phyloP scores from a whole-genome alignment of 495 filamentous ascomycete genomes.

The Aspergillus nanangensis region DNA sequence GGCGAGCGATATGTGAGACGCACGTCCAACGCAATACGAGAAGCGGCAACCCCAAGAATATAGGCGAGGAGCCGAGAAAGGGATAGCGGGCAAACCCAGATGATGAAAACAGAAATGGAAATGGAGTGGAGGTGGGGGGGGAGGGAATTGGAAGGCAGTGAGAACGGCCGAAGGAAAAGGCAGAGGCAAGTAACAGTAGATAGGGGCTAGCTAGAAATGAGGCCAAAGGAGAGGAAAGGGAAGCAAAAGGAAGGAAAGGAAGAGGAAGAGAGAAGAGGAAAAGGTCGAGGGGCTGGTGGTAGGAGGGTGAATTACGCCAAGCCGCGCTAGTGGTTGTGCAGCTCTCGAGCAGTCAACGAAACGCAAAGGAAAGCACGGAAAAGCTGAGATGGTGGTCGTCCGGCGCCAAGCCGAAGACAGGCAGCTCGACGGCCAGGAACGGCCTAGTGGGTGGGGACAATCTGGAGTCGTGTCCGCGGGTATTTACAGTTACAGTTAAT shows the following conservation, averaged over 20 bases:
- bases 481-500: conserved; percentile 28
- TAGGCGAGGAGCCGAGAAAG: conserved; percentile 11
- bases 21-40: background rate
- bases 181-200: conserved; percentile 6
- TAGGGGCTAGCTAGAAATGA: conserved; percentile 3
- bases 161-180: conserved; percentile 1
- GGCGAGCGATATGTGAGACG: no score
- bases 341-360: conserved; percentile 36
- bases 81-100: conserved; percentile 5
- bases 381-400: conserved; percentile 25
- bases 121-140: conserved; percentile 10
- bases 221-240: conserved; percentile 16
- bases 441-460: conserved; percentile 37
- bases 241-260: conserved; percentile 14
- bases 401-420: conserved; percentile 20
- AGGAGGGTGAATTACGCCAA: conserved; percentile 43
- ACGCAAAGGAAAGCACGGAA: conserved; percentile 22
- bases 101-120: conserved; percentile 1
- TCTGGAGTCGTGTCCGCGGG: conserved; percentile 35
- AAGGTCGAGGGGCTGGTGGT: conserved; percentile 46
- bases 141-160: background rate
- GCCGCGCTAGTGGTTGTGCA: conserved; percentile 47
- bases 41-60: conserved; percentile 5
- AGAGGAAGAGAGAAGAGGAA: conserved; percentile 22
- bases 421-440: conserved; percentile 23